phyloP scores from a whole-genome alignment of 192 early-diverging fungal species.

The Coemansia sp. region DNA sequence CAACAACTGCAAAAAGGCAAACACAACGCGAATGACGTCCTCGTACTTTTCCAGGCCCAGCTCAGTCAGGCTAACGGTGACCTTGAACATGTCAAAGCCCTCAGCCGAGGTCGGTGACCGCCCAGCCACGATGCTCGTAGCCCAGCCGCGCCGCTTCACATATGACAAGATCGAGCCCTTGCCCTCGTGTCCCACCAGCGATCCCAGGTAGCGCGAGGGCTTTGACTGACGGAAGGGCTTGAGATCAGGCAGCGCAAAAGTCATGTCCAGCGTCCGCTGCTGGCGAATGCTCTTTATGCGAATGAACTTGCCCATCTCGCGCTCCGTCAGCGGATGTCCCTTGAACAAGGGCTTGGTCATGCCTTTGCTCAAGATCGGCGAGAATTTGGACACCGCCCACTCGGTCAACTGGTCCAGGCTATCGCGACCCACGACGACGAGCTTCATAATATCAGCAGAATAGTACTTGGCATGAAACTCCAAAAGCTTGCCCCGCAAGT shows the following conservation, averaged over 20 bases:
- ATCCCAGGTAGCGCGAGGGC: conserved; percentile 78
- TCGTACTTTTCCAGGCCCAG: conserved; percentile 75
- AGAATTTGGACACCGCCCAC: conserved; percentile 83
- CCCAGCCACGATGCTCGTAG: conserved; percentile 72
- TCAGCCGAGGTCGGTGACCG: conserved; percentile 64
- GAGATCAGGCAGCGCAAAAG: conserved; percentile 86
- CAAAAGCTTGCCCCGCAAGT: conserved; percentile 81
- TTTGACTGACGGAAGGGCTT: conserved; percentile 59
- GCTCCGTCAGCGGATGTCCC: conserved; percentile 72
- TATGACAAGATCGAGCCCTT: conserved; percentile 82
- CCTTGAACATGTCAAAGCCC: conserved; percentile 70
- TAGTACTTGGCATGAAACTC: conserved; percentile 91
- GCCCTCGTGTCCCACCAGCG: conserved; percentile 92
- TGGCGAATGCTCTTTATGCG: conserved; percentile 81
- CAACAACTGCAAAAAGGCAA: conserved; percentile 89
- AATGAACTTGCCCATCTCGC: conserved; percentile 74
- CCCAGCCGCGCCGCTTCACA: conserved; percentile 92
- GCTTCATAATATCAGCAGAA: conserved; percentile 94
- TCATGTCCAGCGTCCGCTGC: conserved; percentile 74
- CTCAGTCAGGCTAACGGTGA: conserved; percentile 82
- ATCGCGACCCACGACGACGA: conserved; percentile 86
- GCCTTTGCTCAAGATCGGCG: conserved; percentile 74
- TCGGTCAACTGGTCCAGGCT: conserved; percentile 81
- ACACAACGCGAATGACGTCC: conserved; percentile 78
- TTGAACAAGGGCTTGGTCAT: conserved; percentile 68